Conservation (phyloP, 768 basidiomycete species). For the Podaxis rugospora region DNA sequence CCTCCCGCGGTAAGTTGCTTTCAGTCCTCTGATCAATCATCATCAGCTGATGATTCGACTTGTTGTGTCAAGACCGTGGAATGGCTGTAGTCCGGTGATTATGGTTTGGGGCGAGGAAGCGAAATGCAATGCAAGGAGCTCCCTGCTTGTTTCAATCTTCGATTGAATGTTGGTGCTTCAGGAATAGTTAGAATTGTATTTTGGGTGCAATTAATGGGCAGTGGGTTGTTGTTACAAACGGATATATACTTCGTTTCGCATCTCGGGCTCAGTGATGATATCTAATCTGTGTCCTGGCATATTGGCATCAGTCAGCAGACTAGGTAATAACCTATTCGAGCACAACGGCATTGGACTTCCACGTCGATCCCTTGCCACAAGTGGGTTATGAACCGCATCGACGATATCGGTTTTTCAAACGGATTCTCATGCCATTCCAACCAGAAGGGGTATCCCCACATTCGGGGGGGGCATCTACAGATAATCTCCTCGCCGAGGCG, state of each 20-base stretch:
- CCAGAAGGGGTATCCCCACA: not conserved
- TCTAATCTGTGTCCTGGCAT: not conserved
- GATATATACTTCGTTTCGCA: not conserved
- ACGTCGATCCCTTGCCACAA: not conserved
- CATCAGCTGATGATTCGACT: slow-evolving; percentile 12
- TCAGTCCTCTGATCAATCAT: slow-evolving; percentile 4
- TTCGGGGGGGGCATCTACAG: not conserved
- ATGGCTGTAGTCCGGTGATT: slow-evolving; percentile 33
- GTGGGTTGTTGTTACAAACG: not conserved
- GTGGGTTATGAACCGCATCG: not conserved
- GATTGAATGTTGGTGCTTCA: not conserved
- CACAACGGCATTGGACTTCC: not conserved
- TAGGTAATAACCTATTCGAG: not conserved
- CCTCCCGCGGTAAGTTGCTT: slow-evolving; percentile 74
- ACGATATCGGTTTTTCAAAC: not conserved
- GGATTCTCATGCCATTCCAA: not conserved
- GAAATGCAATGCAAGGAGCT: not conserved
- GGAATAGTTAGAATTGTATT: not conserved
- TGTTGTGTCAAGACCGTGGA: slow-evolving; percentile 37
- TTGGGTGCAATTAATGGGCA: not conserved
- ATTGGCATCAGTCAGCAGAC: not conserved
- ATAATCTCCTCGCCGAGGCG: not conserved
- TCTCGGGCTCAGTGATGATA: not conserved
- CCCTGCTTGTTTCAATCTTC: no score
- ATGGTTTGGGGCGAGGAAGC: not conserved